Evolutionary conservation across 345 rosid species (phyloP).

Genomic region (Euclidium syriacum): DNA sequence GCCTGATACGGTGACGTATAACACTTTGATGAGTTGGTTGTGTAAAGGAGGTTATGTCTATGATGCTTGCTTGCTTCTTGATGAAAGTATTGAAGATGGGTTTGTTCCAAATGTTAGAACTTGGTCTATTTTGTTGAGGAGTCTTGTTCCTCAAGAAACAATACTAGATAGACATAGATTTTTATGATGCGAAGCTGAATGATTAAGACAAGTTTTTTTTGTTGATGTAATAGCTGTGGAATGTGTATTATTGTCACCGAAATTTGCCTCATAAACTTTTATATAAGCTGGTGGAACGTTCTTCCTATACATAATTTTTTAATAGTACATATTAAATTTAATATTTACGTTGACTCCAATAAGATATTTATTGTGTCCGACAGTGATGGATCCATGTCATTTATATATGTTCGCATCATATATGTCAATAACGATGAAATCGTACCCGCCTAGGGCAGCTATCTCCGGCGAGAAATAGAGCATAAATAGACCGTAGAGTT

Average conservation of each 20-base stretch:
- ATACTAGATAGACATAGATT: constrained; percentile 5
- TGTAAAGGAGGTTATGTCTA: constrained; percentile 53
- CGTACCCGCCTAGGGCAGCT: no score
- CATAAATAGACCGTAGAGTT: no score
- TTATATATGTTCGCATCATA: no score
- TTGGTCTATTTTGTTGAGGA: constrained; percentile 61
- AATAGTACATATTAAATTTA: no score
- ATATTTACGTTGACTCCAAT: no score
- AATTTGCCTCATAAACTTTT: no score
- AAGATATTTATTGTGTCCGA: no score
- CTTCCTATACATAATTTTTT: no score
- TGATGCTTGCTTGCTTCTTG: constrained; percentile 57
- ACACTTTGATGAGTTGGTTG: constrained; percentile 71
- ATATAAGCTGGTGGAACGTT: no score
- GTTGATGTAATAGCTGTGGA: not conserved
- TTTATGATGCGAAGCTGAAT: not conserved
- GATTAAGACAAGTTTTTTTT: not conserved
- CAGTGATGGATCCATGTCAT: no score
- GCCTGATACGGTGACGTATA: constrained; percentile 76
- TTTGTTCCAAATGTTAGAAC: constrained; percentile 59
- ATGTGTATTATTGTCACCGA: not conserved
- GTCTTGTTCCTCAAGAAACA: constrained; percentile 23
- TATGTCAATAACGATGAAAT: no score
- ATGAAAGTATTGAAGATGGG: constrained; percentile 45
- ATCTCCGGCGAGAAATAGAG: no score